Conservation (phyloP, 1,284 basidiomycete genomes). For the Malassezia equina region DNA sequence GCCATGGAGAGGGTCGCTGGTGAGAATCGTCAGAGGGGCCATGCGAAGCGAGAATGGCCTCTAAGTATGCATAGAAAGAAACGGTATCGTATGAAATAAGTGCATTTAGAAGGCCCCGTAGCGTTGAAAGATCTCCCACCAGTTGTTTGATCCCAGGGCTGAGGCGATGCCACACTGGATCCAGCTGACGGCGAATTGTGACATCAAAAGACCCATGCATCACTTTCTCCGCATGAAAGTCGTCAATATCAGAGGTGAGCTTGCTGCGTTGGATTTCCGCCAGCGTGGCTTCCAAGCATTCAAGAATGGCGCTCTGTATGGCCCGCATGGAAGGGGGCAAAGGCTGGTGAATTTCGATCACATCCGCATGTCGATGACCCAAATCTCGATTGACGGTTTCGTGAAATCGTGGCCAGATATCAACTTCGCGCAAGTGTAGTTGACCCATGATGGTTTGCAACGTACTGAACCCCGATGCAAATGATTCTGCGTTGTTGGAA, state of each 20-base stretch:
- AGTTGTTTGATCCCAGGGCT: slow-evolving; percentile 83
- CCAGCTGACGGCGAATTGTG: slow-evolving; percentile 75
- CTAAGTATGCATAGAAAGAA: slow-evolving; percentile 81
- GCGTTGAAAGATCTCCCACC: slow-evolving; percentile 73
- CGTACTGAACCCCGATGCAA: slow-evolving; percentile 80
- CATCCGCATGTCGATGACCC: slow-evolving; percentile 60
- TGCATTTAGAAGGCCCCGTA: slow-evolving; percentile 73
- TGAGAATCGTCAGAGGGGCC: slow-evolving; percentile 45
- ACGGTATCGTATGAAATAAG: slow-evolving; percentile 83
- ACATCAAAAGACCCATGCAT: slow-evolving; percentile 90
- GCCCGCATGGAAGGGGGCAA: slow-evolving; percentile 76
- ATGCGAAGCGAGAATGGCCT: slow-evolving; percentile 73
- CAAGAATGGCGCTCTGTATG: slow-evolving; percentile 83
- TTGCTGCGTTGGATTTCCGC: slow-evolving; percentile 82
- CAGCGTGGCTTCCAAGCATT: slow-evolving; percentile 85
- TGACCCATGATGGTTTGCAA: slow-evolving; percentile 86
- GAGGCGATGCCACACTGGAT: slow-evolving; percentile 92
- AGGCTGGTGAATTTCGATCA: slow-evolving; percentile 79
- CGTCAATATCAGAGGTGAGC: slow-evolving; percentile 80
- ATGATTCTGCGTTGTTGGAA: slow-evolving; percentile 87
- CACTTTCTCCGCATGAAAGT: slow-evolving; percentile 81
- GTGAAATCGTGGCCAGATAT: slow-evolving; percentile 87
- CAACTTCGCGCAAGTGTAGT: slow-evolving; percentile 72
- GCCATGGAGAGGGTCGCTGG: slow-evolving; percentile 68
- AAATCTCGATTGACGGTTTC: slow-evolving; percentile 33